Conservation (phyloP, 228 moss, liverwort and hornwort species). For the Sphagnum magellanicum region DNA sequence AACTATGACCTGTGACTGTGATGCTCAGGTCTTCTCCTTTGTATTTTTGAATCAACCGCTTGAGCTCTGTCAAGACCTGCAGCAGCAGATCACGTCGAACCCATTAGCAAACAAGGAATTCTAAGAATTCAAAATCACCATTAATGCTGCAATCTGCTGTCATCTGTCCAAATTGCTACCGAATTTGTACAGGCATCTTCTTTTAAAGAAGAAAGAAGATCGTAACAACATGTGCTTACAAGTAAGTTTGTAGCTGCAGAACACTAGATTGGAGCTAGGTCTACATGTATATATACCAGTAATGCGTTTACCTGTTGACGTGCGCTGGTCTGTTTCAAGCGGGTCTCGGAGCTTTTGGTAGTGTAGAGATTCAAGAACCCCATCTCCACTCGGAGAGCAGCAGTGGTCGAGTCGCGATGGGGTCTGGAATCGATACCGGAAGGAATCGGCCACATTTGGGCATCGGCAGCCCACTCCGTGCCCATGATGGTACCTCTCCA, state of each 20-base stretch:
- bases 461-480: conserved; percentile 28
- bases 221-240: too few relatives aligned
- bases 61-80: conserved; percentile 25
- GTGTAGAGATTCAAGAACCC: conserved; percentile 25
- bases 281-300: too few relatives aligned
- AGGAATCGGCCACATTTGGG: conserved; percentile 1
- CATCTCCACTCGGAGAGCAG: conserved; percentile 12
- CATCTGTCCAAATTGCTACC: too few relatives aligned
- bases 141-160: too few relatives aligned
- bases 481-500: conserved; percentile 40
- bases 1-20: conserved; percentile 31
- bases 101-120: too few relatives aligned
- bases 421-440: conserved; percentile 9
- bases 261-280: too few relatives aligned
- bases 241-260: too few relatives aligned
- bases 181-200: too few relatives aligned
- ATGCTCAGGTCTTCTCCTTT: conserved; percentile 28
- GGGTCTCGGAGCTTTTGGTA: not conserved
- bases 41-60: conserved; percentile 17
- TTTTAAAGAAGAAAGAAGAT: too few relatives aligned
- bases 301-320: conserved; percentile 7
- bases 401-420: not conserved
- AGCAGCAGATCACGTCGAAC: too few relatives aligned
- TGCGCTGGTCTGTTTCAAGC: conserved; percentile 19
- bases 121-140: too few relatives aligned